Evolutionary conservation across 2,329 filamentous ascomycete species (phyloP).

Genomic region (Cytospora schulzeri): DNA sequence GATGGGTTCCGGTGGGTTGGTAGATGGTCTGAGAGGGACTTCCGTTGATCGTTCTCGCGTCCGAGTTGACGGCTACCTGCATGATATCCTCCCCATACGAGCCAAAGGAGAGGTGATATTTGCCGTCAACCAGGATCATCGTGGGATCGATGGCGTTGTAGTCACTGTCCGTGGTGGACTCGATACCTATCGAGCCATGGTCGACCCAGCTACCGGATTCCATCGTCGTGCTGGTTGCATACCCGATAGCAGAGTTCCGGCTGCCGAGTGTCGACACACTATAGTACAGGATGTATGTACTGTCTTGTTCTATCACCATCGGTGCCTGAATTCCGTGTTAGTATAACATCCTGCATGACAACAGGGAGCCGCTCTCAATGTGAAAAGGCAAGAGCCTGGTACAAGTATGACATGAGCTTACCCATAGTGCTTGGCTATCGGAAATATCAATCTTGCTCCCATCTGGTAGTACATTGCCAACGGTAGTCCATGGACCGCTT

Average conservation of each 20-base stretch:
- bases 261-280: slow-evolving; percentile 62
- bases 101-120: slow-evolving; percentile 62
- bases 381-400: not conserved
- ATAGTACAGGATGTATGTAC: slow-evolving; percentile 67
- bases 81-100: slow-evolving; percentile 70
- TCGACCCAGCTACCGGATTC: slow-evolving; percentile 52
- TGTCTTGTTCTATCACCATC: slow-evolving; percentile 59
- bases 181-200: slow-evolving; percentile 52
- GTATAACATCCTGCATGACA: not conserved
- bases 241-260: slow-evolving; percentile 64
- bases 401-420: no score
- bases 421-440: slow-evolving; percentile 20
- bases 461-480: slow-evolving; percentile 21
- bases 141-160: slow-evolving; percentile 61
- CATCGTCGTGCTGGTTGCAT: slow-evolving; percentile 40
- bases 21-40: slow-evolving; percentile 51
- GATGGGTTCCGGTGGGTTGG: slow-evolving; percentile 51
- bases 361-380: not conserved
- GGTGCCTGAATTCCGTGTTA: slow-evolving; percentile 53
- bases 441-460: slow-evolving; percentile 18
- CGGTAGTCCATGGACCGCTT: slow-evolving; percentile 21
- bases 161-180: slow-evolving; percentile 37
- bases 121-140: slow-evolving; percentile 48
- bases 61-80: slow-evolving; percentile 53
- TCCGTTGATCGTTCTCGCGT: slow-evolving; percentile 35